phyloP scores from a whole-genome alignment of 352 stramenopile genomes.

The Phytophthora crassamura region DNA sequence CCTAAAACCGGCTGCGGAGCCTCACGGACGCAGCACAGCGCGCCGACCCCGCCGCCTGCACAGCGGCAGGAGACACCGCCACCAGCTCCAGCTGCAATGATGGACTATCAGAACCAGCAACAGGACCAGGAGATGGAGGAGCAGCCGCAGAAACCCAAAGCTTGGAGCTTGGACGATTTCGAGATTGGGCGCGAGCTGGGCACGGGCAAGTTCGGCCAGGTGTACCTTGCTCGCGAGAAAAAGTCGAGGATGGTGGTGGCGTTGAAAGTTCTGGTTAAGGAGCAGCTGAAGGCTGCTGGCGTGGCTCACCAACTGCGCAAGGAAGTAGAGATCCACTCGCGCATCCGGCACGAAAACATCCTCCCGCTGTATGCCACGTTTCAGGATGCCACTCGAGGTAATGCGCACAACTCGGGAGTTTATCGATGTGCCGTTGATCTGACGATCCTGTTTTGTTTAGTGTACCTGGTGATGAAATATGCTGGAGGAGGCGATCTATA shows the following conservation, averaged over 20 bases:
- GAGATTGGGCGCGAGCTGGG: slow-evolving; percentile 86
- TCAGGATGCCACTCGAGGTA: slow-evolving; percentile 75
- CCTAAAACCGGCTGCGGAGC: slow-evolving; percentile 25
- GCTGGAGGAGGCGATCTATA: slow-evolving; percentile 86
- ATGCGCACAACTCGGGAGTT: not conserved
- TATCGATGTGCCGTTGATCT: not conserved
- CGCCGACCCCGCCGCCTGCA: slow-evolving; percentile 10
- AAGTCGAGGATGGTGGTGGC: slow-evolving; percentile 80
- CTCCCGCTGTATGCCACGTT: slow-evolving; percentile 88
- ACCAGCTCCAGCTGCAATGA: slow-evolving; percentile 34
- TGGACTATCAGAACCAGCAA: slow-evolving; percentile 31
- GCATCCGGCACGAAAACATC: slow-evolving; percentile 90
- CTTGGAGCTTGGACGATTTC: slow-evolving; percentile 90
- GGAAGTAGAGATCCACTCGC: slow-evolving; percentile 93
- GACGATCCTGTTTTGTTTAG: slow-evolving; percentile 20
- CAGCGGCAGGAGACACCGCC: slow-evolving; percentile 23
- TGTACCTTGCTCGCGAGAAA: slow-evolving; percentile 90
- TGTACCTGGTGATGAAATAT: slow-evolving; percentile 92
- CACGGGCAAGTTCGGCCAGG: slow-evolving; percentile 89
- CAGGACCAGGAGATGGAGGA: slow-evolving; percentile 25
- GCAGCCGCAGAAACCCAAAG: slow-evolving; percentile 44
- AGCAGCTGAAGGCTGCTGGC: slow-evolving; percentile 69
- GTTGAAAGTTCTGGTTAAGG: slow-evolving; percentile 92
- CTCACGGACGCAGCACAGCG: slow-evolving; percentile 13
- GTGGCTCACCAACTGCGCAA: slow-evolving; percentile 85